Evolutionary conservation across 2,329 filamentous ascomycete species (phyloP), one percentile per base, ranked within the genome.

Genomic region (Phaeosphaeriaceae sp.): DNA sequence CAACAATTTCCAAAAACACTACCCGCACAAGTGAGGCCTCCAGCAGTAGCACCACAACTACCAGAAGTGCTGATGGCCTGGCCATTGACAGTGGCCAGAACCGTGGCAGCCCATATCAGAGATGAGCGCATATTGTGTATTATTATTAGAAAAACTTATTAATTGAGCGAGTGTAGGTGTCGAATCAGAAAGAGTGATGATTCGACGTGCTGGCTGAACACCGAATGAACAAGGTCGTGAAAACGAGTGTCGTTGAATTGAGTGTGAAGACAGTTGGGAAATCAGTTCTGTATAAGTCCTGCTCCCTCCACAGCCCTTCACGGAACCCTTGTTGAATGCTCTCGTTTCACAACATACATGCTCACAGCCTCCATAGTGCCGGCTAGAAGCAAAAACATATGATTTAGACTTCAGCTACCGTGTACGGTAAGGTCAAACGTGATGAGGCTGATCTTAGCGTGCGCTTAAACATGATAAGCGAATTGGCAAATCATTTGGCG

Each of bases 181-280:
- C 34, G 34, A 36, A 36, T 36, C 34, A 36, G 34, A 36, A 21
- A 3, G 34, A 36, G 34, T 20, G 34, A 36, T 36, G 34, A 36
- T 36, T 36, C 34, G 34, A 36, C 34, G 17, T 18, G 34, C 15
- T 16, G 17, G 17, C 30, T 17, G 17, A 17, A 21, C 34, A 36
- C n/a, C 17, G 17, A 36, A 16, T 20, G 34, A 20, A 18, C 34
- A 16, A 36, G 15, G 15, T 17, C 34, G 17, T 12, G 34, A 36
- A 36, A 36, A 33, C 8, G 34, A 36, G 17, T 36, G 34, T 16
- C 34, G 2, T 36, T 16, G 34, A 17, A 17, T 36, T 6, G 34
- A 17, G 15, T 36, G 34, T 12, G 17, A 17, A 36, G n/a, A 17
- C 34, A 36, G 2, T 13, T 12, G 17, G 8, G 34, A 17, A 18